Base-by-base conservation (phyloP, 1,284 basidiomycete genomes). In the Austroboletus novae-zelandiae region DNA sequence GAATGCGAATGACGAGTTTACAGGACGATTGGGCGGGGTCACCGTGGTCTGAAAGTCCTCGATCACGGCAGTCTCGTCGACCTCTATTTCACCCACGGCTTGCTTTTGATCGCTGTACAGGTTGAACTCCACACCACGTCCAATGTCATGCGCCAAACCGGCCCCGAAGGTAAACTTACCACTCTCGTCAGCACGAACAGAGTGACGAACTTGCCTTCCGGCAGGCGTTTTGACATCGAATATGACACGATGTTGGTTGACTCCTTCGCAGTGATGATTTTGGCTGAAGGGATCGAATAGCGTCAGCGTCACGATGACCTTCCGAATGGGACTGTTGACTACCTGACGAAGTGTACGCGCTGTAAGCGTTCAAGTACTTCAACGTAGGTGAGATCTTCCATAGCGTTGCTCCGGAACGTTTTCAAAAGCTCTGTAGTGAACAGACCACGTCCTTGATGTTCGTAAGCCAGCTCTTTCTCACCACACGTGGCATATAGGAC, bases 401-500 rank as follows among this genome's bases (percentile, higher is more conserved):
- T 10, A 27, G 30, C 29, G 29, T 14, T 37, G 2, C 14, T n/a
- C 5, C 30, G 31, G 42, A 61, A 57, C 18, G 13, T 29, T 23
- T 35, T 9, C 45, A 64, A 45, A 13, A 65, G 50, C 8, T 47
- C 55, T 5, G 15, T 13, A 0, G 62, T 61, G 17, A 61, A 61
- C 4, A 36, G 39, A 14, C 60, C 60, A 1, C 37, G 50, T 1
- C 42, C 45, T 10, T 43, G 14, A 6, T 44, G 4, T 32, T 64
- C 62, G 6, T 49, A 64, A 17, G 62, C 62, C 1, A 41, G 20
- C 36, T 56, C 81, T 20, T 70, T 70, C 53, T 75, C 74, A 3
- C 74, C 75, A 47, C 78, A 81, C 9, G 83, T 81, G 11, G 77
- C 71, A 29, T 85, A 69, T 27, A 80, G 68, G 43, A 77, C 69